Conservation (phyloP, 805 yeast genomes). For the Sugiyamaella marilandica region DNA sequence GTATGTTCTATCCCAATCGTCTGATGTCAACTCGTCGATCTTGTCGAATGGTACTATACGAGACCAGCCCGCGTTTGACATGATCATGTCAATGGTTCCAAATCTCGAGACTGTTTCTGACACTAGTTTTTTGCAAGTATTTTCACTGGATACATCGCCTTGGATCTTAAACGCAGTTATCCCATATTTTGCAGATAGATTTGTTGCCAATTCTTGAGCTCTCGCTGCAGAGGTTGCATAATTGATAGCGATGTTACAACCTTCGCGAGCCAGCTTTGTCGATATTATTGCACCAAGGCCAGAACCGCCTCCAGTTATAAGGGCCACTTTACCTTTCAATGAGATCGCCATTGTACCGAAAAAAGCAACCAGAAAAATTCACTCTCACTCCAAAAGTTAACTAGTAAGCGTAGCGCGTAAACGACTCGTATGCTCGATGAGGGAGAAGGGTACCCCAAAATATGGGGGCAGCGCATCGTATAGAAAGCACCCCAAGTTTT, state of each 20-base stretch:
- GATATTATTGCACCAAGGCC: slow-evolving; percentile 25
- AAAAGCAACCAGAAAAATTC: too few species aligned
- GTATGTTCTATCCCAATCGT: slow-evolving; percentile 26
- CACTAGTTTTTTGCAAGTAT: slow-evolving; percentile 25
- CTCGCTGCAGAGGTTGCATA: slow-evolving; percentile 13
- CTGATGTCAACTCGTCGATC: slow-evolving; percentile 29
- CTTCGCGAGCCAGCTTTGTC: slow-evolving; percentile 21
- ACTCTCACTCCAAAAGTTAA: too few species aligned
- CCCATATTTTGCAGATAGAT: slow-evolving; percentile 5
- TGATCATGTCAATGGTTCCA: slow-evolving; percentile 35
- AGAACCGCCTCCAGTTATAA: slow-evolving; percentile 25
- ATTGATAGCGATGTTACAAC: slow-evolving; percentile 23
- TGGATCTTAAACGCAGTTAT: slow-evolving; percentile 17
- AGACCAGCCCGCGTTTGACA: slow-evolving; percentile 37
- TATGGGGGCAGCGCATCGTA: too few species aligned
- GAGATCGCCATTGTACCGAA: slow-evolving; percentile 3
- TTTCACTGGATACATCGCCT: slow-evolving; percentile 24
- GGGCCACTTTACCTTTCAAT: slow-evolving; percentile 19
- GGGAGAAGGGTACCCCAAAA: too few species aligned
- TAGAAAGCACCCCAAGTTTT: not conserved
- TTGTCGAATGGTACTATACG: slow-evolving; percentile 27
- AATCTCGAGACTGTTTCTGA: slow-evolving; percentile 28
- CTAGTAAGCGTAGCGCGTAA: too few species aligned
- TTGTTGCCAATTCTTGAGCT: slow-evolving; percentile 20
- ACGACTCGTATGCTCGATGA: too few species aligned